Base-by-base conservation (phyloP, 345 rosid genomes). In the Ricinus communis region DNA sequence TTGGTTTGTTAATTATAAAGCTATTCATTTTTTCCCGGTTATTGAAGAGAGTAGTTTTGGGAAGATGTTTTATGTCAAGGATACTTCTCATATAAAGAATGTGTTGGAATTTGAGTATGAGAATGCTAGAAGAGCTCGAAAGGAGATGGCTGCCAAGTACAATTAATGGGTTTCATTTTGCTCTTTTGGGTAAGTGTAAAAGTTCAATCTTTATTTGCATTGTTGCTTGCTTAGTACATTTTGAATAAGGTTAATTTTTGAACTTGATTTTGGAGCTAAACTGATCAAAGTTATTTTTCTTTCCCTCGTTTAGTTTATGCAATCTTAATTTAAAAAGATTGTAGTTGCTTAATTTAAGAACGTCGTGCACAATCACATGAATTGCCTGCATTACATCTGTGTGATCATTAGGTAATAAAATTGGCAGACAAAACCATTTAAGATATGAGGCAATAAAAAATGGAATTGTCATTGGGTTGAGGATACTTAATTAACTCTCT, bases 101-200 rank as follows among this genome's bases (percentile, higher is more conserved):
- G 93, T 89, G 64, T 85, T 93, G 84, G 85, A 89, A 83, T 93
- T 95, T 72, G 99, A 95, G 81, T 95, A 93, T 60, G 96, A 95
- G 54, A 93, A 92, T 77, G 98, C 97, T 0, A 87, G 97, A 41
- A 91, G 88, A 71, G 94, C 91, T 63, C 82, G 96, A 80, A 89
- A 78, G 47, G 71, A 54, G 62, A 10, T 77, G 82, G 79, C 73
- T 30, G 56, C 75, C 59, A 95, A 95, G 71, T 68, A 74, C 63
- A 77, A 79, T 66, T 94, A 87, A 90, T 79, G 38, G n/a, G 56
- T 22, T 25, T 43, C 4, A 3, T 33, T 0, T 47, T 33, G 2
- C 27, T 47, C 15, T 75, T 53, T 27, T 66, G 15, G 61, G 71
- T 51, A 41, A 8, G 66, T 65, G 21, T 18, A 24, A 40, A 9